Base-by-base conservation (phyloP, 768 basidiomycete species). In the Agrocybe praecox region DNA sequence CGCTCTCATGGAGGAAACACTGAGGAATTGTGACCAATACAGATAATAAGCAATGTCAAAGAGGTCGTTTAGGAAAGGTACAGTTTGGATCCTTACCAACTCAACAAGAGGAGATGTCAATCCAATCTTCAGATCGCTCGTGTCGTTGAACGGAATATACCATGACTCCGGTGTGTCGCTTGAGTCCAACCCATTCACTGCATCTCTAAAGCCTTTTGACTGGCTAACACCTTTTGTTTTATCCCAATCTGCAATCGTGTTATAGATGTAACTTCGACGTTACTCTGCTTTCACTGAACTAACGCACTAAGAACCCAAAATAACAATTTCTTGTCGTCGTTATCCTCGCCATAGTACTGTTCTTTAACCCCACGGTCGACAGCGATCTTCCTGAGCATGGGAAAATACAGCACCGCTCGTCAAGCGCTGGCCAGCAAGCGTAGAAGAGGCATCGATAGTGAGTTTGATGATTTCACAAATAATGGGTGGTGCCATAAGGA, bases 381-480 rank as follows among this genome's bases (percentile, higher is more conserved):
- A 46, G 58, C 49, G 32, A 34, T 44, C 32, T 29, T 48, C 33
- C 58, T 49, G n/a, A 26, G 56, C 36, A n/a, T 19, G 24, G 32
- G 49, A 34, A 29, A 59, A 59, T 17, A 15, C 36, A 19, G 23
- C 53, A 48, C 44, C 42, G 44, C 46, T 44, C 12, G 52, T 7
- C 33, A 29, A 42, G 36, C 53, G n/a, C n/a, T n/a, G n/a, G n/a
- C n/a, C n/a, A n/a, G n/a, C n/a, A n/a, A n/a, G n/a, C n/a, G n/a
- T n/a, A n/a, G n/a, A n/a, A n/a, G n/a, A n/a, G n/a, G n/a, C 43
- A 52, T 42, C 32, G 19, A 40, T 40, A n/a, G 29, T 50, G 18
- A 59, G 40, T 51, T 59, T 59, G 43, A 59, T 19, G n/a, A 59
- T 42, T 46, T 59, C 47, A 15, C 53, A 59, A 12, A 59, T 36